Base-by-base conservation (phyloP, 441 rosid species). In the Adansonia madagascariensis region DNA sequence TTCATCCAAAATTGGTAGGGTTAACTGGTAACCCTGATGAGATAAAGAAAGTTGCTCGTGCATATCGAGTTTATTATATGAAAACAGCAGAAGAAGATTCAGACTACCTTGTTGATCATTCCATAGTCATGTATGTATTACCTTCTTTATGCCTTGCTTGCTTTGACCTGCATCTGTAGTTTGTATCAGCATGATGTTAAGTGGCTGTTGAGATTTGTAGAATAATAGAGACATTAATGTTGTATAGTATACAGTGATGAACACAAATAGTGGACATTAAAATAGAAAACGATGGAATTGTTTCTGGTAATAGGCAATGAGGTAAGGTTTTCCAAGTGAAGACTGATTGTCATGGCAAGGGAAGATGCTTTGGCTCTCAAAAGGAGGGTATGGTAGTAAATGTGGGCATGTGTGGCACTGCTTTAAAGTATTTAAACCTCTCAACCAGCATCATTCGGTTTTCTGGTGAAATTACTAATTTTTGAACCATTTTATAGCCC, bases 101-200 rank as follows among this genome's bases (percentile, higher is more conserved):
- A 1, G 99, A 95, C 85, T 95, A 95, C 87, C 97, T 94, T 59
- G 97, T 94, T 63, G 99, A 95, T 86, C 99, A 94, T 90, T 94
- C 98, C 75, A 94, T 95, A 52, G 95, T 95, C 87, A 94, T 90
- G 98, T 92, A 91, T 3, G 93, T 84, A 41, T 66, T 56, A 62
- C 56, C 79, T 43, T 78, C 27, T 61, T 14, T 61, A 6, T 49
- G 56, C 14, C 14, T 20, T 70, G 46, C n/a, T 50, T 70, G 46
- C 3, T 71, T 52, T 66, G 14, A 27, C 46, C 60, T 55, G 27
- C 64, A 18, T 70, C 46, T 70, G 44, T 27, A 24, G 61, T 5
- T 52, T 50, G 46, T 31, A 56, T 68, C 41, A 5, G 17, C 53
- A 24, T 50, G 59, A 3, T 20, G 18, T 11, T 46, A 1, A 18